These are phyloP conservation scores for Periglandula ipomoeae DNA, from an alignment of 2,329 filamentous ascomycete genomes.

Conservation along the genomic window DNA sequence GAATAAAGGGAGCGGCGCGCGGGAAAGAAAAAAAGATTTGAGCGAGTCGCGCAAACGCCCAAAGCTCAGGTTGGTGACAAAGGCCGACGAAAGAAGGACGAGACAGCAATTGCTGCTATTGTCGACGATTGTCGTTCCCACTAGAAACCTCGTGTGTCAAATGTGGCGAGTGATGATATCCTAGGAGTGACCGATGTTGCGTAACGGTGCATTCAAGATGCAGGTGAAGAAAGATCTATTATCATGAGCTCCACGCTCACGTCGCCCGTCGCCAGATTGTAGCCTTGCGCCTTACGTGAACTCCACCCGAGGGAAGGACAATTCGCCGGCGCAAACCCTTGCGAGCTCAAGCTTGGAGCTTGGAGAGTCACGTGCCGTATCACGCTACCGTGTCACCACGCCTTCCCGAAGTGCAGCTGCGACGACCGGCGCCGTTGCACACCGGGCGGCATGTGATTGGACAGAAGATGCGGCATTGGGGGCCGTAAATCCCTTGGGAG, in stretches of 20 bases:
- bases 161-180: not conserved
- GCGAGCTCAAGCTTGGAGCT: not conserved
- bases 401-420: not conserved
- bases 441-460: not conserved
- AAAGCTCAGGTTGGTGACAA: not conserved
- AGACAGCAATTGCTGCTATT: not conserved
- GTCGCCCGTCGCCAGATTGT: not conserved
- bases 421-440: too few relatives aligned
- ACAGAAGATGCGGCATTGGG: not conserved
- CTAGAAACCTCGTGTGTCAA: not conserved
- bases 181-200: not conserved
- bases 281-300: slow-evolving; percentile 8
- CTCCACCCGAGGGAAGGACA: not conserved
- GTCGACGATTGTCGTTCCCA: not conserved
- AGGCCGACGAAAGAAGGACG: not conserved
- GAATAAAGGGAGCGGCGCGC: not conserved
- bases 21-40: not conserved
- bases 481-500: not conserved
- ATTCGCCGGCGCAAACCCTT: too few relatives aligned
- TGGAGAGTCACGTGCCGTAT: not conserved
- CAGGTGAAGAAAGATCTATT: slow-evolving; percentile 1
- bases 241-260: slow-evolving; percentile 5
- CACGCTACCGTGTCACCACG: not conserved
- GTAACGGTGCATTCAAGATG: not conserved
- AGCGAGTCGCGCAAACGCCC: not conserved